phyloP scores from a whole-genome alignment of 2,329 filamentous ascomycete species.

The Paecilomyces sp. region DNA sequence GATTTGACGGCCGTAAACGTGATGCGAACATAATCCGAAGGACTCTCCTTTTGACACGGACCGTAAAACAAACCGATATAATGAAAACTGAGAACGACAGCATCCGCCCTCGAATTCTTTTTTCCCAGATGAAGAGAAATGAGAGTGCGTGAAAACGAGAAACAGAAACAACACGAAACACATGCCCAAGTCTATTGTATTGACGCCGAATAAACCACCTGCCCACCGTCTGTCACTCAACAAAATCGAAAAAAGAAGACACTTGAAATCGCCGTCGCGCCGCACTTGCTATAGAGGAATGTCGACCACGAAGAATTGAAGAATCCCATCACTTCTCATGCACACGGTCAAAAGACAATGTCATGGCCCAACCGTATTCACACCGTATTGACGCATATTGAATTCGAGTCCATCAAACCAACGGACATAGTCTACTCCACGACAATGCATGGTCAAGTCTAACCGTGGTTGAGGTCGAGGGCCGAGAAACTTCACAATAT shows the following conservation, averaged over 20 bases:
- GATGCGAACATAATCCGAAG: constrained; percentile 5
- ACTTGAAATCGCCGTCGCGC: constrained; percentile 20
- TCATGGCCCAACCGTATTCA: no score
- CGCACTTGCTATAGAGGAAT: constrained; percentile 14
- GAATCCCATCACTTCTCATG: neutral
- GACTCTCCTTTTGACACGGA: constrained; percentile 8
- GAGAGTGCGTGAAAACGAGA: constrained; percentile 9
- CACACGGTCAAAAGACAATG: no score
- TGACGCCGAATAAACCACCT: constrained; percentile 34
- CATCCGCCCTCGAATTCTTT: constrained; percentile 18
- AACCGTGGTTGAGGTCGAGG: constrained; percentile 64
- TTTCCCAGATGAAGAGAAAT: constrained; percentile 16
- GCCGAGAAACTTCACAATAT: constrained; percentile 64
- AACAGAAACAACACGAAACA: constrained; percentile 12
- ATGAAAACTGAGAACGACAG: constrained; percentile 13
- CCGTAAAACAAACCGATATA: constrained; percentile 5
- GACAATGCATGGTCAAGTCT: constrained; percentile 63
- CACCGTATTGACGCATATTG: constrained; percentile 51
- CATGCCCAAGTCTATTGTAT: constrained; percentile 36
- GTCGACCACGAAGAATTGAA: neutral
- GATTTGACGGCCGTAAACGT: constrained; percentile 2
- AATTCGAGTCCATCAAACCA: constrained; percentile 53
- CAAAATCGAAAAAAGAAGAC: constrained; percentile 19
- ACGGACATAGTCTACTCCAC: constrained; percentile 68
- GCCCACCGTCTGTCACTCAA: constrained; percentile 27